These are phyloP conservation scores for Diaporthe sp. DNA, from an alignment of 2,329 filamentous ascomycete genomes.

Conservation along the genomic window DNA sequence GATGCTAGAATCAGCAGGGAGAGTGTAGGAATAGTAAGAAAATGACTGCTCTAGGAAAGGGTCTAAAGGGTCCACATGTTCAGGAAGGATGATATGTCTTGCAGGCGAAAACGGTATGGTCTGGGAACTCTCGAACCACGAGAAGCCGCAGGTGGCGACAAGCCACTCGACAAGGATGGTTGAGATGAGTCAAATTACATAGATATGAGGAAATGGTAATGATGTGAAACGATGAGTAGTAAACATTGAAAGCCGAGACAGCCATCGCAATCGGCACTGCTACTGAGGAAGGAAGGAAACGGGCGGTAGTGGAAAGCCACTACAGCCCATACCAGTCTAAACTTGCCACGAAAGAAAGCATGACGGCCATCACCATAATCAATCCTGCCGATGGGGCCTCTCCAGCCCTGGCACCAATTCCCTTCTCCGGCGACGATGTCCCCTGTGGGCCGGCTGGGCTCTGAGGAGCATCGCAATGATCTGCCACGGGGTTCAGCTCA, in stretches of 20 bases:
- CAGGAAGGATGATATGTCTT: not conserved
- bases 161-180: slow-evolving; percentile 13
- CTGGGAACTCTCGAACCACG: not conserved
- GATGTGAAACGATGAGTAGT: not conserved
- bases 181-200: not conserved
- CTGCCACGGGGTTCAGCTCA: slow-evolving; percentile 30
- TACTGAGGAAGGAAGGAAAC: not conserved
- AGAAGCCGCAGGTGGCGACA: not conserved
- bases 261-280: not conserved
- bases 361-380: not conserved
- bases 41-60: slow-evolving; percentile 9
- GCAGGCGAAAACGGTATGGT: not conserved
- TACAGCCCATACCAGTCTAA: not conserved
- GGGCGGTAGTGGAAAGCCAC: slow-evolving; percentile 11
- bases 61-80: not conserved
- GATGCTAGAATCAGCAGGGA: not conserved
- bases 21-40: not conserved
- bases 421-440: slow-evolving; percentile 27
- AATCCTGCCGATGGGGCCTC: not conserved
- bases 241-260: not conserved
- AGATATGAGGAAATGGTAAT: not conserved
- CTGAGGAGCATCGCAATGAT: slow-evolving; percentile 27
- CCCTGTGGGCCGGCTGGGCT: slow-evolving; percentile 31
- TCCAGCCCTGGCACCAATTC: not conserved
- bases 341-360: not conserved